Evolutionary conservation across 148 eudicot genomes (phyloP).

Genomic region (Chenopodium suecicum): DNA sequence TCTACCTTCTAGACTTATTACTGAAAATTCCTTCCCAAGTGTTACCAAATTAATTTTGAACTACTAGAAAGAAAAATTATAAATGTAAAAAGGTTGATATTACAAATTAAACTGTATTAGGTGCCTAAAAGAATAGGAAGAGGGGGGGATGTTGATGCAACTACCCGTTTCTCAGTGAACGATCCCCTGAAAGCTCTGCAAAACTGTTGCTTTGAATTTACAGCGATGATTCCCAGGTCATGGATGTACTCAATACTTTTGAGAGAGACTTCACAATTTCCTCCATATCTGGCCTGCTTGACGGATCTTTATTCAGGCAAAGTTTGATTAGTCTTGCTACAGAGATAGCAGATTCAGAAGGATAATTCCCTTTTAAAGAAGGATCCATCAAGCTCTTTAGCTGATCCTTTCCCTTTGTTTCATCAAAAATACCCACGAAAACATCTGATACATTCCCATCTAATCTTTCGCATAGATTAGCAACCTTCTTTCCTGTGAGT

Average conservation of each 20-base stretch:
- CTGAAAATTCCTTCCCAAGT: neutral
- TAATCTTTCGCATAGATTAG: conserved; percentile 33
- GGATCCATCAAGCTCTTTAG: conserved; percentile 52
- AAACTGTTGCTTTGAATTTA: conserved; percentile 25
- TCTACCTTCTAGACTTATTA: neutral
- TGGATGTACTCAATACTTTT: conserved; percentile 44
- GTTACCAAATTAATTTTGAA: neutral
- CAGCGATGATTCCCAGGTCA: conserved; percentile 50
- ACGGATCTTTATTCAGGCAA: conserved; percentile 60
- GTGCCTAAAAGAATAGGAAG: neutral
- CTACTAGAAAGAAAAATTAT: neutral
- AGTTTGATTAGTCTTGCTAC: conserved; percentile 41
- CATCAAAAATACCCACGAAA: conserved; percentile 32
- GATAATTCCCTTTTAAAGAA: conserved; percentile 58
- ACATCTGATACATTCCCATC: conserved; percentile 39
- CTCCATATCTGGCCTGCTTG: conserved; percentile 65
- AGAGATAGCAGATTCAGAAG: conserved; percentile 47
- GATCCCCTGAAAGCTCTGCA: conserved; percentile 5
- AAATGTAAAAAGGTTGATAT: neutral
- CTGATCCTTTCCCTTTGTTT: conserved; percentile 42
- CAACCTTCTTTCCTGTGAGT: conserved; percentile 56
- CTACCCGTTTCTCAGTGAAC: neutral
- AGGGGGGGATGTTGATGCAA: neutral
- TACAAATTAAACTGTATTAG: conserved; percentile 9
- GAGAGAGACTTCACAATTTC: conserved; percentile 60